Evolutionary conservation across 257 asterid genomes (phyloP), one percentile per base, ranked within the genome.

Genomic region (Lithospermum erythrorhizon): DNA sequence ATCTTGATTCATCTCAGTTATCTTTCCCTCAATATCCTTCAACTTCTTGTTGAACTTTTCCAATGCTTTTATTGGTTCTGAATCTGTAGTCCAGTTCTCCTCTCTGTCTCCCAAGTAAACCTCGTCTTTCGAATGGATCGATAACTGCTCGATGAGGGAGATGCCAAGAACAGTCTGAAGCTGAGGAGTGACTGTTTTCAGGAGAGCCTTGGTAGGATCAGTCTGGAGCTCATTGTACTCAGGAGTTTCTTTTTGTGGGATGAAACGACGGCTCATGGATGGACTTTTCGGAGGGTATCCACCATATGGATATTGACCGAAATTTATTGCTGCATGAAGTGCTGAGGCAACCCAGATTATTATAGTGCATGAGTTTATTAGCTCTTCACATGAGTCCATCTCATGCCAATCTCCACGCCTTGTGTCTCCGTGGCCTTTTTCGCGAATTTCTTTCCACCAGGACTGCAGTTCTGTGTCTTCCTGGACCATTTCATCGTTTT

Each of bases 281-380:
- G 96, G 95, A 20, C 94, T 83, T 62, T 82, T 86, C 2, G 81
- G 94, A 22, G 75, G 66, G 62, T 78, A 82, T 22, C 96, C 96
- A 8, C 78, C 85, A 21, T 68, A 86, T 45, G 96, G 82, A 72
- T 74, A 86, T 70, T 78, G 90, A 21, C 94, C 90, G 21, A 88
- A 88, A 54, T 81, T 86, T 48, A 82, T 69, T 1, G 94, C 85
- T 13, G 96, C 94, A 7, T 89, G 95, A 55, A 86, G 90, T 16
- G 96, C 95, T 6, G 95, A 86, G 0, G 94, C 81, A 35, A 82
- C 19, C 96, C 96, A 86, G 60, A 89, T 83, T 53, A 77, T 80
- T 47, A 35, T 89, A 49, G 95, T 82, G 83, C 94, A 80, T 4
- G 89, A 75, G 17, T 83, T 75, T 11, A 75, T 61, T 13, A 89